A percentile compares a stretch with the other conserved stretches of the same genome.
These are phyloP conservation scores for Psilocybe sp. DNA, from an alignment of 768 basidiomycete species.

Conservation along the genomic window DNA sequence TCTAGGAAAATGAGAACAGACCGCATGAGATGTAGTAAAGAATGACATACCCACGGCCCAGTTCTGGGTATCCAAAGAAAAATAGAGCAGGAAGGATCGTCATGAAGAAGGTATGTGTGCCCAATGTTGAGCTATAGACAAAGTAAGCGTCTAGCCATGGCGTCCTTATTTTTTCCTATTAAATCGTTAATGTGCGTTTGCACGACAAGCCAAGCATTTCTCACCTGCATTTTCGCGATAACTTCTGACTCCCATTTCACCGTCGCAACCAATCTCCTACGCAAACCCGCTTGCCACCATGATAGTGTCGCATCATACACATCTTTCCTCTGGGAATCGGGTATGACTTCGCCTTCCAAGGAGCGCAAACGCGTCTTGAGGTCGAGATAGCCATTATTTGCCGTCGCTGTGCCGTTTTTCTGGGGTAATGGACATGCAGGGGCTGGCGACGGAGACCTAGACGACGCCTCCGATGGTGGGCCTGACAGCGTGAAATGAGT, in stretches of 20 bases:
- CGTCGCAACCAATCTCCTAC: slow-evolving; percentile 47
- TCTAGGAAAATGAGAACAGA: slow-evolving; percentile 29
- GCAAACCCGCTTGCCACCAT: slow-evolving; percentile 62
- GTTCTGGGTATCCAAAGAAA: slow-evolving; percentile 78
- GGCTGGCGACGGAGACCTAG: slow-evolving; percentile 30
- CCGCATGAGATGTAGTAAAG: not conserved
- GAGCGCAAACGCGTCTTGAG: slow-evolving; percentile 8
- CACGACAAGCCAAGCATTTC: slow-evolving; percentile 8
- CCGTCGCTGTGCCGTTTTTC: slow-evolving; percentile 10
- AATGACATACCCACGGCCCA: slow-evolving; percentile 69
- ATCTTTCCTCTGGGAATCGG: slow-evolving; percentile 38
- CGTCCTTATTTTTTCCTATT: slow-evolving; percentile 51
- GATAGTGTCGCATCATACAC: slow-evolving; percentile 65
- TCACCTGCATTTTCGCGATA: slow-evolving; percentile 68
- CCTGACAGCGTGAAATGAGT: slow-evolving; percentile 28
- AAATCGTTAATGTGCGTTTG: slow-evolving; percentile 4
- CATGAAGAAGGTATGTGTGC: slow-evolving; percentile 94
- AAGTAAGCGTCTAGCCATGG: slow-evolving; percentile 80
- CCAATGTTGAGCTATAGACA: slow-evolving; percentile 76
- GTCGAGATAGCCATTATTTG: slow-evolving; percentile 10
- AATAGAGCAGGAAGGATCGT: slow-evolving; percentile 79
- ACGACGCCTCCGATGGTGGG: slow-evolving; percentile 29
- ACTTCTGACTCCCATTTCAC: slow-evolving; percentile 59
- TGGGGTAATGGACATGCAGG: slow-evolving; percentile 7
- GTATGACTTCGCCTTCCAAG: slow-evolving; percentile 16